Evolutionary conservation across 306 rosid species (phyloP).

Genomic region (Carpinus viminea): DNA sequence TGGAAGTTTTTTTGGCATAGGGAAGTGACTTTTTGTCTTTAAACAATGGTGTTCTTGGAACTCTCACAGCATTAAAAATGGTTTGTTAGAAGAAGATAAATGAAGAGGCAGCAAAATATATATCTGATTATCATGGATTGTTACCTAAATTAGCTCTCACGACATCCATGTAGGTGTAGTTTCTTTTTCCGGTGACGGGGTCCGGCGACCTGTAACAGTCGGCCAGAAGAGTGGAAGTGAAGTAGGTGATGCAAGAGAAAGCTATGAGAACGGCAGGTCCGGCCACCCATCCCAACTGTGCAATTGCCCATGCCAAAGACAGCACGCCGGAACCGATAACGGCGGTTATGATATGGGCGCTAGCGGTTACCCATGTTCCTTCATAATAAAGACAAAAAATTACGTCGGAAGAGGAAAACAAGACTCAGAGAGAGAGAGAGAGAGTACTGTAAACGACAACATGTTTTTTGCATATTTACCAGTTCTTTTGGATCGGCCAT

Average conservation of each 20-base stretch:
- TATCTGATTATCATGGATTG: background rate
- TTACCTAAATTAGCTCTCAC: constrained; percentile 71
- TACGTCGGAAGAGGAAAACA: background rate
- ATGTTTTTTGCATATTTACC: constrained; percentile 11
- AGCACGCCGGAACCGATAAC: constrained; percentile 97
- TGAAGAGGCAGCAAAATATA: background rate
- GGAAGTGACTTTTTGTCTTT: background rate
- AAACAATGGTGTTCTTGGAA: background rate
- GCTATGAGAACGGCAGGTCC: constrained; percentile 82
- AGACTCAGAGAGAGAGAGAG: too few species aligned
- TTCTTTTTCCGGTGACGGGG: constrained; percentile 78
- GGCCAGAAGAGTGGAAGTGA: constrained; percentile 91
- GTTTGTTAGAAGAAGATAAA: background rate
- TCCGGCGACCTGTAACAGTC: constrained; percentile 86
- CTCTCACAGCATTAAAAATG: background rate
- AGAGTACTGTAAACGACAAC: too few species aligned
- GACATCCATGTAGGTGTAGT: constrained; percentile 89
- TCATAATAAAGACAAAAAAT: background rate
- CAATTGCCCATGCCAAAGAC: constrained; percentile 91
- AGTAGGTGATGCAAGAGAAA: constrained; percentile 84
- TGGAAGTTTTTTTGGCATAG: background rate
- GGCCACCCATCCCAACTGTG: constrained; percentile 92
- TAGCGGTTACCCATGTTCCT: constrained; percentile 97
- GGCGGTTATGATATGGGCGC: constrained; percentile 96
- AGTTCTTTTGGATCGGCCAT: constrained; percentile 72